phyloP scores from a whole-genome alignment of 352 stramenopile genomes.

The Globisporangium polare region DNA sequence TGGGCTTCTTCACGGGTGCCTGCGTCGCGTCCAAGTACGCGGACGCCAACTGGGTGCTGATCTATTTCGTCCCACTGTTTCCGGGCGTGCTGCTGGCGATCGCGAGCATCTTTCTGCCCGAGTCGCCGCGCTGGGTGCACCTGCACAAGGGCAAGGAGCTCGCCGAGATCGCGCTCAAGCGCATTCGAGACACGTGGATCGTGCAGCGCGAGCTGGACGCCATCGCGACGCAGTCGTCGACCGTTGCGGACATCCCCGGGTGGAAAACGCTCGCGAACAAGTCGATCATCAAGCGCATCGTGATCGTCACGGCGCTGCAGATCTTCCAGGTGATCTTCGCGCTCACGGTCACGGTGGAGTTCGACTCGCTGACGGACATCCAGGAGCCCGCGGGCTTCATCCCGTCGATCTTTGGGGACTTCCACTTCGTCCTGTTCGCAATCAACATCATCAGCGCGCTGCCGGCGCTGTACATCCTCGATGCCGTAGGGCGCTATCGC shows the following conservation, averaged over 20 bases:
- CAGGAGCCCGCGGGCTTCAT: constrained; percentile 29
- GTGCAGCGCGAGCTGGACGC: constrained; percentile 24
- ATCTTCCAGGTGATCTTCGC: constrained; percentile 30
- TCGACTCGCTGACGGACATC: constrained; percentile 22
- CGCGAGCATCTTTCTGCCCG: constrained; percentile 36
- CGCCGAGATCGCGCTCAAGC: constrained; percentile 27
- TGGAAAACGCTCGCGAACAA: constrained; percentile 19
- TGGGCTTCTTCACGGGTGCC: background rate
- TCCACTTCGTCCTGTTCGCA: constrained; percentile 22
- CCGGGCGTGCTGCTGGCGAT: constrained; percentile 26
- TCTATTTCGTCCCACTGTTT: constrained; percentile 2
- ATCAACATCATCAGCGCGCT: constrained; percentile 34
- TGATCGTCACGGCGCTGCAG: constrained; percentile 31
- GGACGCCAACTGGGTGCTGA: background rate
- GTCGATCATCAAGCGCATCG: constrained; percentile 20
- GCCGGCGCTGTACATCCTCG: constrained; percentile 35
- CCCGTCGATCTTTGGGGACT: constrained; percentile 28
- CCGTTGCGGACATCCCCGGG: constrained; percentile 1
- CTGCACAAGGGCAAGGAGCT: constrained; percentile 37
- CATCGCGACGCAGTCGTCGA: constrained; percentile 25
- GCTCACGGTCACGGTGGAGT: background rate
- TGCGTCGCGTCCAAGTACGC: background rate
- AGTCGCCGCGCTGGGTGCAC: constrained; percentile 50
- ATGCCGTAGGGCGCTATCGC: constrained; percentile 29
- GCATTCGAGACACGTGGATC: constrained; percentile 21